These are phyloP conservation scores for Populus hybrid DNA, from an alignment of 441 rosid genomes.

Conservation along the genomic window DNA sequence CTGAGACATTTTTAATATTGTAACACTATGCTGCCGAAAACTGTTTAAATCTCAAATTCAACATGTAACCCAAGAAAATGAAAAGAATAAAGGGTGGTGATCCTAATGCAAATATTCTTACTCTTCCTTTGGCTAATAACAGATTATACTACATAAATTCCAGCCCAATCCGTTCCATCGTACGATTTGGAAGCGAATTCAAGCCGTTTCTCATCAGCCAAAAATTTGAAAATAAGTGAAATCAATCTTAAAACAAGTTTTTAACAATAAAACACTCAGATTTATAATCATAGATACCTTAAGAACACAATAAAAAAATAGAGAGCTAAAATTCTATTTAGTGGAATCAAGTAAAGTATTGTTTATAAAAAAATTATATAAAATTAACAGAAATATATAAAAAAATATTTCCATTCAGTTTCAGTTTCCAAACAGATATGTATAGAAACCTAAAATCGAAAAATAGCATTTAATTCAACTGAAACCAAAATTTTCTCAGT, in stretches of 20 bases:
- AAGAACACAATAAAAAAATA: background rate
- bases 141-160: background rate
- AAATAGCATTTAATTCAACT: background rate
- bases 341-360: background rate
- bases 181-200: background rate
- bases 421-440: background rate
- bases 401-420: background rate
- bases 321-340: background rate
- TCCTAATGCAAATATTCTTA: background rate
- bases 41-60: background rate
- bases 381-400: background rate
- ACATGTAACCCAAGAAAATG: background rate
- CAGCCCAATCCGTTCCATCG: background rate
- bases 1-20: constrained; percentile 30
- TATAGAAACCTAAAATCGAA: too few relatives aligned
- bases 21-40: background rate
- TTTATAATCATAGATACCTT: background rate
- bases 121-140: background rate
- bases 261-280: background rate
- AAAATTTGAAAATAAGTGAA: background rate
- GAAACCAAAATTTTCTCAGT: background rate
- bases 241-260: background rate
- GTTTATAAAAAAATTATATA: background rate
- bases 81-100: background rate
- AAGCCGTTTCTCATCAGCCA: background rate